Evolutionary conservation across 1,284 basidiomycete genomes (phyloP).

Genomic region (Wolfiporia cocos): DNA sequence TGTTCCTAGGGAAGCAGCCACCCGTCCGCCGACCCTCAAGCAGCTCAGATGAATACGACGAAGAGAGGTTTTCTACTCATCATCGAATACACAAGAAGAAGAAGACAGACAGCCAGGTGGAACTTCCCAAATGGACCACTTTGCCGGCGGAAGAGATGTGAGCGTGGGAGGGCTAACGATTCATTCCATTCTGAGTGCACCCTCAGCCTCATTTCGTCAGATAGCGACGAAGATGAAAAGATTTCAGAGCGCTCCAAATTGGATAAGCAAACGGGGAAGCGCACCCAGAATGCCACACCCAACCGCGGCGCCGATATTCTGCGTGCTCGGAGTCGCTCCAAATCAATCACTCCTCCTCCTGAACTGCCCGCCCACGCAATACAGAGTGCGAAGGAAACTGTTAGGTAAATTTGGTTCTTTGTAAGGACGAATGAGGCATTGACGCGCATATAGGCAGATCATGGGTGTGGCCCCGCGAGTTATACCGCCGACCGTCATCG

Average conservation of each 20-base stretch:
- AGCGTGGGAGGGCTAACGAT: slow-evolving; percentile 3
- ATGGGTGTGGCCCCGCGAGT: slow-evolving; percentile 35
- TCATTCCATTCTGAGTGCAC: slow-evolving; percentile 18
- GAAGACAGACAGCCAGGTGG: slow-evolving; percentile 18
- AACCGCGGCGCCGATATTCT: slow-evolving; percentile 35
- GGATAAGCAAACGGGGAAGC: slow-evolving; percentile 29
- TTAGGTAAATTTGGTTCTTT: slow-evolving; percentile 38
- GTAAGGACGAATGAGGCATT: background rate
- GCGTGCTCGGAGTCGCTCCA: slow-evolving; percentile 48
- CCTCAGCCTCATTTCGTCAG: slow-evolving; percentile 31
- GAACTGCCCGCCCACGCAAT: slow-evolving; percentile 43
- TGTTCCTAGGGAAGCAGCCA: no score
- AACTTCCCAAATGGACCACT: slow-evolving; percentile 22
- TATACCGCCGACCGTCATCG: slow-evolving; percentile 34
- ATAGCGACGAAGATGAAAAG: slow-evolving; percentile 43
- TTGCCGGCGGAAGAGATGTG: slow-evolving; percentile 17
- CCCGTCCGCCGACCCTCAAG: no score
- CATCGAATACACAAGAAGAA: slow-evolving; percentile 31
- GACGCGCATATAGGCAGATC: slow-evolving; percentile 37
- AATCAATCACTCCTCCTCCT: slow-evolving; percentile 71
- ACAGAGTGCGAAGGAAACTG: slow-evolving; percentile 45
- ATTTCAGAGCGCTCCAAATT: no score
- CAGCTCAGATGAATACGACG: slow-evolving; percentile 19
- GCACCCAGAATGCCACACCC: slow-evolving; percentile 15
- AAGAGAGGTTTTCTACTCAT: slow-evolving; percentile 28